Evolutionary conservation across 1,139 yeast genomes (phyloP), one percentile per base, ranked within the genome.

Genomic region (Blastobotrys malaysiensis): DNA sequence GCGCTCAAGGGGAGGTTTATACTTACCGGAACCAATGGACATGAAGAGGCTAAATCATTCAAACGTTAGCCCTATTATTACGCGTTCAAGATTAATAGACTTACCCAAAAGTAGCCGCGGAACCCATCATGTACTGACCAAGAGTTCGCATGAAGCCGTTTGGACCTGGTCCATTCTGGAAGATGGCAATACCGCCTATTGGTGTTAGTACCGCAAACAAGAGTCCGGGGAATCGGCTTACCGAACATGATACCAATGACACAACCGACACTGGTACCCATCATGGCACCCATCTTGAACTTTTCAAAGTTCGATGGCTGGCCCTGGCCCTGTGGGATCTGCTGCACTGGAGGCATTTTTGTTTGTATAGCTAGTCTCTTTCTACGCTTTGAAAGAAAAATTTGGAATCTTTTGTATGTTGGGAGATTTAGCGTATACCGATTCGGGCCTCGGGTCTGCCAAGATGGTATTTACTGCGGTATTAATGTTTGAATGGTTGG

Each of bases 161-260:
- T 52, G 99, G 98, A n/a, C 99, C 99, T 16, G 97, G 91, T 14
- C 99, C 99, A 62, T 88, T 84, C 57, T 91, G 95, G 64, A 89
- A 74, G 60, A 95, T 87, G 57, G 97, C 86, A 67, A 88, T 84
- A 24, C 97, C 96, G 20, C 73, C 72, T 65, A 49, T 18, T 48
- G 49, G 45, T 46, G 22, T 21, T 14, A 48, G 45, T 39, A 43
- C 20, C 46, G 45, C 7, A 14, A 6, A 14, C 2, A 16, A 19
- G n/a, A 27, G n/a, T 14, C 18, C 16, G 31, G n/a, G 19, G 21
- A 21, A 20, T 14, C 26, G 36, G 43, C 20, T 43, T 26, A 11
- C 18, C 98, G 69, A 93, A 93, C 63, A 93, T 76, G 52, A 93
- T 88, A 57, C 99, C 99, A 48, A 93, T 91, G 68, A 95, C 95